Evolutionary conservation across 345 rosid species (phyloP), one percentile per base, ranked within the genome.

Genomic region (Gossypium rotundifolium): DNA sequence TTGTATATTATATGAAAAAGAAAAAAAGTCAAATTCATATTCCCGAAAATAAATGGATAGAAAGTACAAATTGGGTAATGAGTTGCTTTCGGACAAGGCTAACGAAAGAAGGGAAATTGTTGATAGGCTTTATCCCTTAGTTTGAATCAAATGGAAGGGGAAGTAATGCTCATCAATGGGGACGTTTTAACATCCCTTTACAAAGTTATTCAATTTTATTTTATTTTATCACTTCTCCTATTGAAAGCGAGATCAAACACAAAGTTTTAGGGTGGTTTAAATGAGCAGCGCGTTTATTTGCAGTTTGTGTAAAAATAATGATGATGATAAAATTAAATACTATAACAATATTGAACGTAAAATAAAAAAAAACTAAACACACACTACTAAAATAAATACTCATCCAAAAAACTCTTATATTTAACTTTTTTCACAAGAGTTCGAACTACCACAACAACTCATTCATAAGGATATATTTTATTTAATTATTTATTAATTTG

Each of bases 251-350:
- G 9, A 9, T 23, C 1, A 61, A 40, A 40, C 11, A 40, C 5
- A 45, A 33, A 33, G 6, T 33, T 33, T 33, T 33, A 33, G 38
- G 0, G 7, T 0, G 0, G 1, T 5, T 33, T 5, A 33, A 5
- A 5, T 5, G 7, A 1, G 2, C 0, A 5, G 0, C 0, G 0
- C 0, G 0, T 33, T 33, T 33, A 5, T 5, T 0, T 33, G 7
- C 0, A 33, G 0, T 33, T 33, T 4, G 0, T 33, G 1, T 33
- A 33, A 33, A 33, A 33, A 4, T 5, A 33, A 0, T 1, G 0
- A 1, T 33, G 1, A 33, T 1, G 1, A 0, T 33, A 33, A 33
- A 0, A 33, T 33, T 33, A 33, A 0, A 33, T 33, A 33, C 0
- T 33, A 33, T 29, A 29, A 33, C 0, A 1, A 33, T 5, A 33